These are phyloP conservation scores for Curvularia verruculosa DNA, from an alignment of 2,329 filamentous ascomycete genomes.

Conservation along the genomic window DNA sequence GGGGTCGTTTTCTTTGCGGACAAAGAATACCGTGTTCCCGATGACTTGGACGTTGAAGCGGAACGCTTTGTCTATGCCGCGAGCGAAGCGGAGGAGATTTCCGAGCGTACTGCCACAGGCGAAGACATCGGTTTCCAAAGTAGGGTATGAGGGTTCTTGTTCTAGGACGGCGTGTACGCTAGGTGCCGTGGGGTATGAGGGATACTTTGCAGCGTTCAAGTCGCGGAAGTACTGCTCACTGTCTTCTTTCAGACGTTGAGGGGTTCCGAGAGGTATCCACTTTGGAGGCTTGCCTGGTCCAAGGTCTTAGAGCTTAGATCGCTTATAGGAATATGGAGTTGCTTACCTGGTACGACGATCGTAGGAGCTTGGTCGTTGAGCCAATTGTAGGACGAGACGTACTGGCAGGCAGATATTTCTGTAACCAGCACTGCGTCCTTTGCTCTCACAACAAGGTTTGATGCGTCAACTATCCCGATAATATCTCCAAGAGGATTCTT, in stretches of 20 bases:
- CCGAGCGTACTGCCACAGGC: slow-evolving; percentile 67
- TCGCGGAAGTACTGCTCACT: slow-evolving; percentile 60
- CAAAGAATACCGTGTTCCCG: slow-evolving; percentile 65
- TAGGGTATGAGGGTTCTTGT: slow-evolving; percentile 46
- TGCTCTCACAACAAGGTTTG: slow-evolving; percentile 14
- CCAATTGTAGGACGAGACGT: slow-evolving; percentile 62
- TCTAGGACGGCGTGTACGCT: slow-evolving; percentile 54
- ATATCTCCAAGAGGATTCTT: slow-evolving; percentile 41
- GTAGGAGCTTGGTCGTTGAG: slow-evolving; percentile 44
- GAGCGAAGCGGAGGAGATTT: slow-evolving; percentile 64
- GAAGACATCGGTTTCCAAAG: slow-evolving; percentile 59
- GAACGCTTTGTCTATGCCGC: slow-evolving; percentile 57
- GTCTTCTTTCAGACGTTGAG: slow-evolving; percentile 52
- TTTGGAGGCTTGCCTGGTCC: slow-evolving; percentile 56
- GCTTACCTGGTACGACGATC: slow-evolving; percentile 46
- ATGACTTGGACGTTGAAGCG: slow-evolving; percentile 65
- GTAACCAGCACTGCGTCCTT: not conserved
- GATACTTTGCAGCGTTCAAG: slow-evolving; percentile 59
- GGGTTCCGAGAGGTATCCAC: slow-evolving; percentile 55
- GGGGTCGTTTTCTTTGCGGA: slow-evolving; percentile 66
- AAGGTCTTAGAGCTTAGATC: slow-evolving; percentile 12
- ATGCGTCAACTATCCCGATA: slow-evolving; percentile 25
- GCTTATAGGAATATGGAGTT: not conserved
- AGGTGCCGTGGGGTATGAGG: slow-evolving; percentile 59
- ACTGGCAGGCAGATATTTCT: slow-evolving; percentile 50